Evolutionary conservation across 768 basidiomycete species (phyloP).

Genomic region (Mycena venus): DNA sequence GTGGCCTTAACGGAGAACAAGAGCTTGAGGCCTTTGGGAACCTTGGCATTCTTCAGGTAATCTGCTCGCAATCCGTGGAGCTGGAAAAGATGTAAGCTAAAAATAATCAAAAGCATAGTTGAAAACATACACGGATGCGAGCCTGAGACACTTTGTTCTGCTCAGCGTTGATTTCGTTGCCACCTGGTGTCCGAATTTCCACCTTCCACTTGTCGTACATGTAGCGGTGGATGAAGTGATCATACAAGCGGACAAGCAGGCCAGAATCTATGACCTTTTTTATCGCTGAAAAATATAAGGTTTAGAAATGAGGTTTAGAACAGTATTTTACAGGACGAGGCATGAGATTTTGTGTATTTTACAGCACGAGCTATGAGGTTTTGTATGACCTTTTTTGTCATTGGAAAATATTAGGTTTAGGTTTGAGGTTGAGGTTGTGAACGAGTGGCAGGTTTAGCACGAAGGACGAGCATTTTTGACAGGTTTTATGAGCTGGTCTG

Average conservation of each 20-base stretch:
- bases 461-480: too few relatives aligned
- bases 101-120: background rate
- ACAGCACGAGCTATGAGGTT: too few relatives aligned
- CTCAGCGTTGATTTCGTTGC: background rate
- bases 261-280: too few relatives aligned
- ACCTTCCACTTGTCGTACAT: conserved; percentile 5
- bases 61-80: background rate
- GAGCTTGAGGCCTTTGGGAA: conserved; percentile 1
- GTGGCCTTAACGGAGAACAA: conserved; percentile 14
- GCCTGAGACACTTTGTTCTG: background rate
- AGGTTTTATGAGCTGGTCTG: too few relatives aligned
- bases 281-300: too few relatives aligned
- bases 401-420: too few relatives aligned
- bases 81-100: conserved; percentile 11
- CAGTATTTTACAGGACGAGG: too few relatives aligned
- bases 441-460: too few relatives aligned
- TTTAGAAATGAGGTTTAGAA: too few relatives aligned
- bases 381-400: too few relatives aligned
- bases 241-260: conserved; percentile 2
- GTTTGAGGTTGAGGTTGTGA: too few relatives aligned
- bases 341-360: too few relatives aligned
- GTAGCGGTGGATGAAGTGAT: conserved; percentile 24
- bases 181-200: conserved; percentile 14
- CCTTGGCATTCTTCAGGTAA: background rate
- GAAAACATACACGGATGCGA: conserved; percentile 8